Evolutionary conservation across 257 asterid genomes (phyloP).

Genomic region (Lycium ferocissimum): DNA sequence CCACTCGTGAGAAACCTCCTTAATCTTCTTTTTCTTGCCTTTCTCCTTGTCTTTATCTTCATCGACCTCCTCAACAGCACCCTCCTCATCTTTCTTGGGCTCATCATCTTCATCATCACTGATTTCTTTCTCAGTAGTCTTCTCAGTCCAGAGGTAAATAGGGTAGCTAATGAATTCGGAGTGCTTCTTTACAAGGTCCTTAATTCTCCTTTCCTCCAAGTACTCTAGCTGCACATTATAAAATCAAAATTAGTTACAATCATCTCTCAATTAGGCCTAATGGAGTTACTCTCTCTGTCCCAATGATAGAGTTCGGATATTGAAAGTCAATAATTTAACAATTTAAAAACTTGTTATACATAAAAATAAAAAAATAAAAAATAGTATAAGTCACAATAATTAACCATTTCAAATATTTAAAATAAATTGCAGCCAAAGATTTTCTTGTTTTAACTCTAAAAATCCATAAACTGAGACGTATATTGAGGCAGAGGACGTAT

Average conservation of each 20-base stretch:
- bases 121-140: conserved; percentile 76
- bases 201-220: conserved; percentile 77
- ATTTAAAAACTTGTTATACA: no score
- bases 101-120: conserved; percentile 90
- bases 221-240: conserved; percentile 59
- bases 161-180: conserved; percentile 88
- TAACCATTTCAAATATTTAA: no score
- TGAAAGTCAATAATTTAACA: no score
- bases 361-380: no score
- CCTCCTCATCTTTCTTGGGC: conserved; percentile 73
- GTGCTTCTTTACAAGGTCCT: conserved; percentile 87
- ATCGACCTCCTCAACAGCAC: conserved; percentile 70
- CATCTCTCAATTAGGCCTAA: neutral
- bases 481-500: no score
- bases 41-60: conserved; percentile 72
- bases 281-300: no score
- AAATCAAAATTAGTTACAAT: neutral
- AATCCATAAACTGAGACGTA: no score
- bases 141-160: conserved; percentile 78
- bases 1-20: conserved; percentile 86
- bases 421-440: no score
- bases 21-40: conserved; percentile 80
- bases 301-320: no score
- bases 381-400: no score
- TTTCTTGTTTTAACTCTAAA: no score